Conservation (phyloP, 805 yeast genomes). For the Sugiyamaella valdiviana region DNA sequence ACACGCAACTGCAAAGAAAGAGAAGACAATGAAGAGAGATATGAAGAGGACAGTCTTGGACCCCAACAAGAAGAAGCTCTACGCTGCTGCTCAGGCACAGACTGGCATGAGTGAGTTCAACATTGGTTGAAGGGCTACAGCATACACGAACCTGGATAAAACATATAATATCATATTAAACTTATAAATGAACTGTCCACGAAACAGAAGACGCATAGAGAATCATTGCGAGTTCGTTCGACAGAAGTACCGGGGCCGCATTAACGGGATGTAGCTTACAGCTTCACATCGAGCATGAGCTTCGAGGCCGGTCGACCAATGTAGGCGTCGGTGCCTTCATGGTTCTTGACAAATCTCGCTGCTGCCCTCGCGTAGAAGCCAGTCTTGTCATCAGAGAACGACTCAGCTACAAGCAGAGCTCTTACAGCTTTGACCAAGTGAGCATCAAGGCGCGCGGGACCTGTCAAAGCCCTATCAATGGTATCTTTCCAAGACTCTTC, state of each 20-base stretch:
- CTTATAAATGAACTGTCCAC: neutral
- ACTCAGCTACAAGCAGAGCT: constrained; percentile 19
- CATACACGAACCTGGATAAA: no score
- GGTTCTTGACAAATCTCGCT: constrained; percentile 10
- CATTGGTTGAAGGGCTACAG: constrained; percentile 36
- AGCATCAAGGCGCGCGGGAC: constrained; percentile 16
- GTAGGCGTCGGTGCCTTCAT: neutral
- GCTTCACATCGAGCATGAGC: neutral
- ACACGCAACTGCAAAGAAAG: constrained; percentile 24
- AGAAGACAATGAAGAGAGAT: constrained; percentile 20
- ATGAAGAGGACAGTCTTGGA: constrained; percentile 26
- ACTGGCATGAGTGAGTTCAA: constrained; percentile 71
- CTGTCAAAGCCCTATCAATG: constrained; percentile 17
- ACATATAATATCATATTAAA: neutral
- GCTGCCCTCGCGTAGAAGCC: constrained; percentile 21
- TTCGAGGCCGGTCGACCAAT: constrained; percentile 1
- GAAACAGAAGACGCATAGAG: neutral
- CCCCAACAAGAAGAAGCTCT: constrained; percentile 66
- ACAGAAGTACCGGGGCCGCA: neutral
- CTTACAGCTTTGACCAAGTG: constrained; percentile 22
- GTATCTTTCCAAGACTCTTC: constrained; percentile 18
- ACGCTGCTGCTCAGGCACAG: constrained; percentile 65
- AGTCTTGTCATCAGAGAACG: constrained; percentile 11
- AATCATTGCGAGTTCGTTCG: neutral
- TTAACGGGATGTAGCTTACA: neutral